phyloP scores from a whole-genome alignment of 768 basidiomycete species.

The Psilocybe sp. region DNA sequence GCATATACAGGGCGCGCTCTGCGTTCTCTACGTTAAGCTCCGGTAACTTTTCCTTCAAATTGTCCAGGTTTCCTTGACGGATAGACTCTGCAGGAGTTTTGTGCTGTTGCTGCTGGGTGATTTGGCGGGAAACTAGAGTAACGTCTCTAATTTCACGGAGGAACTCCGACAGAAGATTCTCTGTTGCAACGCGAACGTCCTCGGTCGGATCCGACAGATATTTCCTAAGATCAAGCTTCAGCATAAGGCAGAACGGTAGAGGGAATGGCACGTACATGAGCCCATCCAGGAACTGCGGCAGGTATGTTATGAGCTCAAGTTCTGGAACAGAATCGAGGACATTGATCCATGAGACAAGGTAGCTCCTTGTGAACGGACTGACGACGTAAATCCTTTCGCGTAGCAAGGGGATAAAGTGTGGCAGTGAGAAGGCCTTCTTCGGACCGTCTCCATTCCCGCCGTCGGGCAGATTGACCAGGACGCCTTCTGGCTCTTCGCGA shows the following conservation, averaged over 20 bases:
- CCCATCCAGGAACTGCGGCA: conserved; percentile 94
- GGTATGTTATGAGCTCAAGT: conserved; percentile 88
- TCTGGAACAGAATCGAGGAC: conserved; percentile 96
- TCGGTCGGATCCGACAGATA: conserved; percentile 94
- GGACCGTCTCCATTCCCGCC: conserved; percentile 40
- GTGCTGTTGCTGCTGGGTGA: conserved; percentile 51
- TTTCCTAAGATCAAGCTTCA: conserved; percentile 48
- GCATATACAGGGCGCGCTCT: conserved; percentile 57
- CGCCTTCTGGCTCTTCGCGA: conserved; percentile 52
- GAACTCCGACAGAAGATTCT: conserved; percentile 86
- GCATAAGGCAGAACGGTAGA: conserved; percentile 1
- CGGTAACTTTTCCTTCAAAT: conserved; percentile 45
- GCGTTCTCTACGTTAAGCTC: conserved; percentile 57
- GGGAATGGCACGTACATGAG: conserved; percentile 63
- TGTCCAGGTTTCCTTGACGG: conserved; percentile 37
- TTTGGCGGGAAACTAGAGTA: conserved; percentile 65
- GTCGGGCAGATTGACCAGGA: conserved; percentile 66
- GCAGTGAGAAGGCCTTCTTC: conserved; percentile 87
- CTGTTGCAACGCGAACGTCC: conserved; percentile 89
- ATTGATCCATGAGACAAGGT: conserved; percentile 95
- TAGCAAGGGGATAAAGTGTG: conserved; percentile 91
- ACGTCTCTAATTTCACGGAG: conserved; percentile 89
- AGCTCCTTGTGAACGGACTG: conserved; percentile 93
- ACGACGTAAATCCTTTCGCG: conserved; percentile 93
- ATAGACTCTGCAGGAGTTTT: conserved; percentile 40